These are phyloP conservation scores for Trichocladium uniseriatum DNA, from an alignment of 495 filamentous ascomycete genomes.

Conservation along the genomic window DNA sequence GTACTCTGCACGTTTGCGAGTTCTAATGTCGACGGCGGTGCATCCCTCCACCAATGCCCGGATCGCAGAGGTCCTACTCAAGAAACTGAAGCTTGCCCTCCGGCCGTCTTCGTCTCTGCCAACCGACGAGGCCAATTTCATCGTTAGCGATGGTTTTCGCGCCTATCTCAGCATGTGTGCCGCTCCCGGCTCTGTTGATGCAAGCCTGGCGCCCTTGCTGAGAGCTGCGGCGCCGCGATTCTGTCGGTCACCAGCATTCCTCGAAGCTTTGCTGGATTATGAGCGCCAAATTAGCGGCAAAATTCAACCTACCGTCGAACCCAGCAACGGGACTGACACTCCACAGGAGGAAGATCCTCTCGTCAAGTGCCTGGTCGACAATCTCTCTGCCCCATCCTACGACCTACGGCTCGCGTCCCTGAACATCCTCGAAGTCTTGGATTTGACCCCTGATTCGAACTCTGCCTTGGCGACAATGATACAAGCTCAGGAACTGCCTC, in stretches of 20 bases:
- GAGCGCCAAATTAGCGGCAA: conserved; percentile 41
- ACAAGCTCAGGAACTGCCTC: conserved; percentile 65
- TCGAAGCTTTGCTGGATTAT: conserved; percentile 56
- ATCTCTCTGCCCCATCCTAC: conserved; percentile 64
- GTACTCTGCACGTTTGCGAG: conserved; percentile 43
- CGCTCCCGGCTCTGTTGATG: conserved; percentile 40
- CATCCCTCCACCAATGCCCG: conserved; percentile 46
- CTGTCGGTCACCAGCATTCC: conserved; percentile 52
- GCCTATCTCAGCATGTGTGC: conserved; percentile 45
- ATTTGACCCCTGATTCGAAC: conserved; percentile 26
- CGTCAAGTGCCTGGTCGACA: conserved; percentile 52
- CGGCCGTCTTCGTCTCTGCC: conserved; percentile 44
- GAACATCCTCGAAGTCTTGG: conserved; percentile 50
- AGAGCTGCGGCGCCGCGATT: conserved; percentile 52
- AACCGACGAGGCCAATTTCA: conserved; percentile 49
- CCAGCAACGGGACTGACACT: conserved; percentile 26
- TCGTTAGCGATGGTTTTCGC: conserved; percentile 47
- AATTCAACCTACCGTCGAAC: conserved; percentile 18
- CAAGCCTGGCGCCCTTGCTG: conserved; percentile 46
- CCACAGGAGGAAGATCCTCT: conserved; percentile 46
- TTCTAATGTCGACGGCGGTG: conserved; percentile 39
- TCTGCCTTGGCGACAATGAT: conserved; percentile 46
- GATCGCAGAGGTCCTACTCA: conserved; percentile 46
- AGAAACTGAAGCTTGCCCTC: conserved; percentile 49
- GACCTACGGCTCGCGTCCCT: conserved; percentile 61